These are phyloP conservation scores for Pseudofabraea citricarpa DNA, from an alignment of 2,329 filamentous ascomycete species.

Conservation along the genomic window DNA sequence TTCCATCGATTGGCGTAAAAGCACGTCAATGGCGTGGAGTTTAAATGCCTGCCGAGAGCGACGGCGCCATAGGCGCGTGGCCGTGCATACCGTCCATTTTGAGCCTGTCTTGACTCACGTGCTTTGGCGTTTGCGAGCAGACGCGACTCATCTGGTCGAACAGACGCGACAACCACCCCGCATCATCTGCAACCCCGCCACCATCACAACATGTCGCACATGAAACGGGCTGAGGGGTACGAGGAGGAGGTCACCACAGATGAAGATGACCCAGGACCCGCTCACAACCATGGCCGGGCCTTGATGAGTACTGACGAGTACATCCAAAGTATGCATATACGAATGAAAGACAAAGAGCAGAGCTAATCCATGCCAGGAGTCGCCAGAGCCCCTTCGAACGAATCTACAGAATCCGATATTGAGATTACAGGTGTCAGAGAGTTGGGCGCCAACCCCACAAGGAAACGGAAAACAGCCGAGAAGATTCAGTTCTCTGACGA, in stretches of 20 bases:
- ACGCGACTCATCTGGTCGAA: no score
- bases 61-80: no score
- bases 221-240: slow-evolving; percentile 7
- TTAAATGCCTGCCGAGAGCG: no score
- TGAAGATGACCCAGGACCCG: slow-evolving; percentile 10
- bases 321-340: slow-evolving; percentile 15
- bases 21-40: no score
- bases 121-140: no score
- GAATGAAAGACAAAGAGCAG: no score
- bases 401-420: slow-evolving; percentile 15
- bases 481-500: background rate
- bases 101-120: no score
- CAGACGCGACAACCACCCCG: background rate
- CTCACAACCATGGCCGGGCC: slow-evolving; percentile 1
- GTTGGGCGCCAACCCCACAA: no score
- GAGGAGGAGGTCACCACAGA: slow-evolving; percentile 13
- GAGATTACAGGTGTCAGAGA: slow-evolving; percentile 13
- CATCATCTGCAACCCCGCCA: background rate
- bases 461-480: background rate
- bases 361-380: slow-evolving; percentile 16
- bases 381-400: slow-evolving; percentile 9
- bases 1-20: no score
- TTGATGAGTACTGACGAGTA: slow-evolving; percentile 18
- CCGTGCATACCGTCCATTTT: no score
- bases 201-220: slow-evolving; percentile 11